Base-by-base conservation (phyloP, 176 grass and related monocot genomes). In the Oryza longistaminata region DNA sequence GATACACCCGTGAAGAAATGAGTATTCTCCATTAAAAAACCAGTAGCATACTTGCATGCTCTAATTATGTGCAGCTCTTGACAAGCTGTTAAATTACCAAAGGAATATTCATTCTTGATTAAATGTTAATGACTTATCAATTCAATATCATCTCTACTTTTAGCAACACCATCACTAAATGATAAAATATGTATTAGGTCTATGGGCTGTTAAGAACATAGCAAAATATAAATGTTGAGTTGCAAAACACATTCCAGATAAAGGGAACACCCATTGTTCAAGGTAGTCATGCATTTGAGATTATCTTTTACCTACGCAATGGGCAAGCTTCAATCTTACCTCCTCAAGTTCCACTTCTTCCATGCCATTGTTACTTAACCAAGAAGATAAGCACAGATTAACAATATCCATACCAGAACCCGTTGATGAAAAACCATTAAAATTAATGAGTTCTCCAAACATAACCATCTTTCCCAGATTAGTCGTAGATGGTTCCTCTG, bases 341-440 rank as follows among this genome's bases (percentile, higher is more conserved):
- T 72, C 89, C 62, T 96, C 88, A 40, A 96, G 79, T 68, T 99
- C 90, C 71, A 82, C 70, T 73, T 85, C 87, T 55, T 88, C 84
- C 82, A 83, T 91, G 31, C 86, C 93, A 78, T 92, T 84, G 82
- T 50, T 85, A 74, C 74, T 85, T 83, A 92, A 91, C 96, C 93
- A 94, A 64, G 88, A 96, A 35, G 88, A 88, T 46, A 90, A 66
- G 82, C 93, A 99, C 26, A 88, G 62, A 70, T 96, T 87, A 60
- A 96, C 60, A 82, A 89, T 71, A 72, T 94, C 74, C 70, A 65
- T 85, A 77, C 68, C 85, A 88, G 70, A 81, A 83, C 58, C 44
- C 52, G 16, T 37, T 66, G 76, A 45, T 49, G 83, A 77, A 67
- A 31, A 84, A 2, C 12, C 80, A 73, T 84, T 74, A 55, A 70